Evolutionary conservation across 495 filamentous ascomycete genomes (phyloP), one percentile per base, ranked within the genome.

Genomic region (Podospora fimiseda): DNA sequence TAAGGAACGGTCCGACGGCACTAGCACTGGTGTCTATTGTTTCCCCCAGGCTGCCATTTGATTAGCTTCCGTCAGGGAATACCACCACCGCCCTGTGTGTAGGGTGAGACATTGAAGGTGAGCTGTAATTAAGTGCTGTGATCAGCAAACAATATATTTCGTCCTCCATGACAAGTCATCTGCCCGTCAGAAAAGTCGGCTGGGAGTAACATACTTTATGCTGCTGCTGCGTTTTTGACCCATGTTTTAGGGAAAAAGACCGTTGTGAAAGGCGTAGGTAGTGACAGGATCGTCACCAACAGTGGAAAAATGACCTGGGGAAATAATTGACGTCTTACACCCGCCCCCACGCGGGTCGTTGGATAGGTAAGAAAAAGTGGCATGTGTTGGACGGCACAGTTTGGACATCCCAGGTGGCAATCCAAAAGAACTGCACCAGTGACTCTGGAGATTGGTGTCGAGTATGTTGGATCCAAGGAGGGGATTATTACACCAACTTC

Each of bases 1-100:
- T 48, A 52, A 59, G 61, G 61, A 61, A 64, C 61, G 61, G 61
- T 50, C 61, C 61, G 61, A 53, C 48, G n/a, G 51, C 46, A 33
- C 18, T 39, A 37, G 36, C 44, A 27, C 20, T 14, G 7, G 22
- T 33, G 4, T 27, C 16, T 30, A 21, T 14, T 6, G 20, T 33
- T 6, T 13, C 23, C 16, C 19, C 18, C 19, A 42, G 21, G 40
- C 43, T 59, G 52, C 59, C 53, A n/a, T n/a, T n/a, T n/a, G n/a
- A n/a, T n/a, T n/a, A n/a, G n/a, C n/a, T n/a, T n/a, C n/a, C n/a
- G n/a, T n/a, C n/a, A n/a, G n/a, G n/a, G n/a, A n/a, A n/a, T n/a
- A n/a, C n/a, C n/a, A n/a, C n/a, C n/a, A n/a, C n/a, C n/a, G n/a
- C n/a, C n/a, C n/a, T n/a, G n/a, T n/a, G n/a, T n/a, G n/a, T n/a